Conservation (phyloP, 2,329 filamentous ascomycete genomes). For the Aspergillus udagawae region DNA sequence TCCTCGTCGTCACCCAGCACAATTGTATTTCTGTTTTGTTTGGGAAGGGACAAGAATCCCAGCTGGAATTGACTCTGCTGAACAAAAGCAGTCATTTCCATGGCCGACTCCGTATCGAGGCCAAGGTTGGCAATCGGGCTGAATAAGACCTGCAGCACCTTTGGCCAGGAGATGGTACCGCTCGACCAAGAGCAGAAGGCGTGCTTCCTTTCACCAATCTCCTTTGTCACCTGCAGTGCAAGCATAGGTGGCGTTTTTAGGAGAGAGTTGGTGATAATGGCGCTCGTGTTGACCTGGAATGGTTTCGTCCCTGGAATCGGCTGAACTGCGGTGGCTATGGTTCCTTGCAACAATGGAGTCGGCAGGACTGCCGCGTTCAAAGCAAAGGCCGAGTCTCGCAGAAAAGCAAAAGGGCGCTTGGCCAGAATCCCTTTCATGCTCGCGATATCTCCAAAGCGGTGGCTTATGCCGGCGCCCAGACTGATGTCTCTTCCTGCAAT, state of each 20-base stretch:
- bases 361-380: constrained; percentile 31
- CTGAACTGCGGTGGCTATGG: constrained; percentile 26
- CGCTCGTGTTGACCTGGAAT: constrained; percentile 27
- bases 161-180: constrained; percentile 35
- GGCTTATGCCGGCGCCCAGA: constrained; percentile 30
- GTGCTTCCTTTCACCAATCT: constrained; percentile 27
- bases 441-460: constrained; percentile 24
- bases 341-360: constrained; percentile 24
- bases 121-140: constrained; percentile 21
- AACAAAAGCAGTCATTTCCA: constrained; percentile 8
- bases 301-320: constrained; percentile 31
- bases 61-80: constrained; percentile 32
- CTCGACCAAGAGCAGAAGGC: constrained; percentile 35
- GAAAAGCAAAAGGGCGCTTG: constrained; percentile 26
- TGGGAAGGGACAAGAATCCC: constrained; percentile 28
- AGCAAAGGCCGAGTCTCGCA: constrained; percentile 28
- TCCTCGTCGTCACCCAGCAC: constrained; percentile 20
- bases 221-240: constrained; percentile 28
- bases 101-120: constrained; percentile 16
- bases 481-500: constrained; percentile 26
- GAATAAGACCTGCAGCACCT: constrained; percentile 19
- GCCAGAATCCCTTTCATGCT: constrained; percentile 25
- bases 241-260: constrained; percentile 26
- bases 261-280: constrained; percentile 26
- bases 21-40: constrained; percentile 9